These are phyloP conservation scores for Taphrina pruni DNA, from an alignment of 1,139 yeast genomes.

Conservation along the genomic window DNA sequence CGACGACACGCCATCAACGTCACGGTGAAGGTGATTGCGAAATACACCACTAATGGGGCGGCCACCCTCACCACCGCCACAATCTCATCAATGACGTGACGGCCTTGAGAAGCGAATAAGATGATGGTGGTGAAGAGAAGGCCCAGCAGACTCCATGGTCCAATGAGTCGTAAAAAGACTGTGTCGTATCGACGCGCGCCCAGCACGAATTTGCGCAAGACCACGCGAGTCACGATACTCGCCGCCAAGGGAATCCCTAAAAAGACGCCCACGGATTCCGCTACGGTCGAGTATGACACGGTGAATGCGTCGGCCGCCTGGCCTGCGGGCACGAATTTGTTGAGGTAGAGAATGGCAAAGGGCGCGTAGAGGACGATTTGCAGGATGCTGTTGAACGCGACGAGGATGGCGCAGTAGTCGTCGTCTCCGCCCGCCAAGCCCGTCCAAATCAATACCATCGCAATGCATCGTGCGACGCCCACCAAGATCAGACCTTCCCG, in stretches of 20 bases:
- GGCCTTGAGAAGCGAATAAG: constrained; percentile 63
- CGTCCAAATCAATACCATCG: constrained; percentile 68
- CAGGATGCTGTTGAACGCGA: constrained; percentile 60
- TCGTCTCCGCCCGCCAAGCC: constrained; percentile 62
- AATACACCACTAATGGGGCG: constrained; percentile 61
- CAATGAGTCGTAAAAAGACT: constrained; percentile 54
- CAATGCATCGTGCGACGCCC: constrained; percentile 67
- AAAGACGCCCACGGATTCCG: constrained; percentile 61
- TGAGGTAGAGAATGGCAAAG: constrained; percentile 56
- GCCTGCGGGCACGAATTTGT: constrained; percentile 45
- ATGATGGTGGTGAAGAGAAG: constrained; percentile 62
- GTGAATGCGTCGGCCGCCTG: constrained; percentile 45
- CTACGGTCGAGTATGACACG: constrained; percentile 56
- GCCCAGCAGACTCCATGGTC: constrained; percentile 62
- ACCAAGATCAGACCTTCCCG: constrained; percentile 64
- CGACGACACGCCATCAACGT: constrained; percentile 51
- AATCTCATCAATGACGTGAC: constrained; percentile 59
- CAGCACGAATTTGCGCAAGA: constrained; percentile 45
- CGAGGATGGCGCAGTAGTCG: constrained; percentile 61
- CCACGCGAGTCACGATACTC: constrained; percentile 57
- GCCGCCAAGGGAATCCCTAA: constrained; percentile 62
- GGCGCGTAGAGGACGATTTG: constrained; percentile 66
- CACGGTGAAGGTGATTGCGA: constrained; percentile 59
- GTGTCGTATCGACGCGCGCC: constrained; percentile 51
- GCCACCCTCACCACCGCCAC: constrained; percentile 61